Conservation (phyloP, 768 basidiomycete genomes). For the Artomyces pyxidatus region DNA sequence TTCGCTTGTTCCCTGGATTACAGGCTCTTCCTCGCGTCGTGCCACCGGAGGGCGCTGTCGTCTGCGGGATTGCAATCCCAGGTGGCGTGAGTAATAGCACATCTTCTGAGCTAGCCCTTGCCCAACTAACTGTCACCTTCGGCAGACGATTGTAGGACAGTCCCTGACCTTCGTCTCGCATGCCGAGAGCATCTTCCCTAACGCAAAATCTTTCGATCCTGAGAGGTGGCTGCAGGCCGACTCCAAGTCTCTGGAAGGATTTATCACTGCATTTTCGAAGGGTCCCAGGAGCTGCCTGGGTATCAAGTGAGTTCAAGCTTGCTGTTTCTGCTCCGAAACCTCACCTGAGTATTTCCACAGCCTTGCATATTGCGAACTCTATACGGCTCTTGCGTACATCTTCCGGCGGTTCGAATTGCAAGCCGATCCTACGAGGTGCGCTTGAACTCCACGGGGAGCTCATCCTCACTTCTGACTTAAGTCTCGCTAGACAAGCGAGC, state of each 20-base stretch:
- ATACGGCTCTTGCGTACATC: neutral
- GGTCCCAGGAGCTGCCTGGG: neutral
- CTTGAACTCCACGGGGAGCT: too few relatives aligned
- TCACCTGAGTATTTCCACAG: neutral
- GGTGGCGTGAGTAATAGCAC: neutral
- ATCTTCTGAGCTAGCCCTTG: neutral
- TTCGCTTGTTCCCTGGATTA: neutral
- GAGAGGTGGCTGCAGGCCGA: neutral
- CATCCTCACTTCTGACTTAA: too few relatives aligned
- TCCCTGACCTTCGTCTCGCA: neutral
- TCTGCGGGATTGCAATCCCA: neutral
- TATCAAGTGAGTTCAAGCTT: neutral
- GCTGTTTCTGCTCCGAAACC: neutral
- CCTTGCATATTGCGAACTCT: slow-evolving; percentile 3
- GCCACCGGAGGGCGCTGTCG: neutral
- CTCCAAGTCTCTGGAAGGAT: neutral
- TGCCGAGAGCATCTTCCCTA: neutral
- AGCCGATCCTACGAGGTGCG: neutral
- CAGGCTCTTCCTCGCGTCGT: slow-evolving; percentile 1
- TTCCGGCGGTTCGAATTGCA: slow-evolving; percentile 5
- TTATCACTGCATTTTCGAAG: neutral
- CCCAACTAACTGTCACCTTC: neutral
- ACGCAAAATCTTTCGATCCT: neutral
- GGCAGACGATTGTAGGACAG: neutral
- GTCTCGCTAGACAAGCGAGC: too few relatives aligned